Conservation (phyloP, 495 filamentous ascomycete species). For the Penicillium chermesinum region DNA sequence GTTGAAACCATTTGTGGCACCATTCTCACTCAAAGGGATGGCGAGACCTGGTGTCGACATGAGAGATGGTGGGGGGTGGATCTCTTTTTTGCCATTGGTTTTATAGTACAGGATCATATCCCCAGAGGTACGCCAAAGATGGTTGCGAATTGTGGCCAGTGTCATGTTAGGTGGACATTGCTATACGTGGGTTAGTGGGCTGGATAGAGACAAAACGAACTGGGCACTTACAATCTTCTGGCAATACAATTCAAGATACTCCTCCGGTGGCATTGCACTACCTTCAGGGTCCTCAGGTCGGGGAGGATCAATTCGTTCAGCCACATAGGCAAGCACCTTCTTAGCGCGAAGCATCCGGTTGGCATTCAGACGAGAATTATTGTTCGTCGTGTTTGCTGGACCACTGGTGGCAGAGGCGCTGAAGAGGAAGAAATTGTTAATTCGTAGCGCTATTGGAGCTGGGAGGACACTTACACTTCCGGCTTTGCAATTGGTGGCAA, state of each 20-base stretch:
- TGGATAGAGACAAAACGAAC: neutral
- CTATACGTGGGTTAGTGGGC: slow-evolving; percentile 31
- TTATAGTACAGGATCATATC: slow-evolving; percentile 91
- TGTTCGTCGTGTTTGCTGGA: slow-evolving; percentile 24
- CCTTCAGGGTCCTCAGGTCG: slow-evolving; percentile 48
- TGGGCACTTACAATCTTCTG: slow-evolving; percentile 68
- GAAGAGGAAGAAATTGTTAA: slow-evolving; percentile 7
- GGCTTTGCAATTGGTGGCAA: slow-evolving; percentile 64
- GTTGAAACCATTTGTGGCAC: slow-evolving; percentile 1
- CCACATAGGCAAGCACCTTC: slow-evolving; percentile 90
- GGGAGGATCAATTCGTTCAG: slow-evolving; percentile 77
- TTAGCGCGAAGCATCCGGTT: slow-evolving; percentile 94
- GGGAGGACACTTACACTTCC: slow-evolving; percentile 42
- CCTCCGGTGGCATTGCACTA: slow-evolving; percentile 70
- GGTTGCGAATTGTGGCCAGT: slow-evolving; percentile 79
- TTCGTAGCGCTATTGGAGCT: neutral
- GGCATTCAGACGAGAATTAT: slow-evolving; percentile 85
- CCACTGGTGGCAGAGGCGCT: slow-evolving; percentile 17
- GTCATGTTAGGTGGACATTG: slow-evolving; percentile 71
- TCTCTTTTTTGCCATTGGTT: slow-evolving; percentile 69
- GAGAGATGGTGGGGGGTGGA: slow-evolving; percentile 23
- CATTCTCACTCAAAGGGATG: slow-evolving; percentile 18
- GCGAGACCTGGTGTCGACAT: slow-evolving; percentile 16
- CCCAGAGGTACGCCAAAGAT: slow-evolving; percentile 86
- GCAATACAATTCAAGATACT: slow-evolving; percentile 91